These are phyloP conservation scores for Cystobasidium tubakii DNA, from an alignment of 768 basidiomycete genomes.

Conservation along the genomic window DNA sequence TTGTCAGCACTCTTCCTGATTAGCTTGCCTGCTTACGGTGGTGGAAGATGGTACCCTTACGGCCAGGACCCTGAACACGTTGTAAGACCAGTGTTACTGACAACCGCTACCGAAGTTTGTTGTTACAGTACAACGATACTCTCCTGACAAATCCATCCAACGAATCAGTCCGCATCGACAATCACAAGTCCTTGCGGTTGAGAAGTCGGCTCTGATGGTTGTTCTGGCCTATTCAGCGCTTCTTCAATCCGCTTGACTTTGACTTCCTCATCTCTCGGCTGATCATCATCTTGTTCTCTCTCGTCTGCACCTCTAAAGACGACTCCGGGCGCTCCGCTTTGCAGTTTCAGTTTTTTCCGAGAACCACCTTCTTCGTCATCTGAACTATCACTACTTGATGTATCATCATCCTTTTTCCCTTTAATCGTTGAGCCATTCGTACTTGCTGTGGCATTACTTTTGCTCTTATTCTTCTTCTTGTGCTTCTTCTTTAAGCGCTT, in stretches of 20 bases:
- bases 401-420: background rate
- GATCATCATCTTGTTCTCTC: slow-evolving; percentile 36
- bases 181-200: slow-evolving; percentile 37
- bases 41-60: too few relatives aligned
- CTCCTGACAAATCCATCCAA: too few relatives aligned
- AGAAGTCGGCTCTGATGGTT: background rate
- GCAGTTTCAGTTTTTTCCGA: slow-evolving; percentile 35
- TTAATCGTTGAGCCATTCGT: background rate
- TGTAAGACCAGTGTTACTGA: too few relatives aligned
- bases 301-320: slow-evolving; percentile 32
- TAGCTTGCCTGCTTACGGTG: too few relatives aligned
- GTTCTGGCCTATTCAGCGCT: slow-evolving; percentile 2
- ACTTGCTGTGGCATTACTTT: slow-evolving; percentile 20
- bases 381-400: background rate
- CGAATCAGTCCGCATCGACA: slow-evolving; percentile 44
- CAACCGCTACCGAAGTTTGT: background rate
- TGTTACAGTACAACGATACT: too few relatives aligned
- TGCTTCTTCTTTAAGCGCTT: slow-evolving; percentile 91
- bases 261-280: slow-evolving; percentile 32
- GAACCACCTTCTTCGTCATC: slow-evolving; percentile 17
- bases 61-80: too few relatives aligned
- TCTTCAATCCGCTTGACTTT: slow-evolving; percentile 31
- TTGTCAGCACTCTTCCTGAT: too few relatives aligned
- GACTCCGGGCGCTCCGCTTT: slow-evolving; percentile 25
- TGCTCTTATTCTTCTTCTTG: slow-evolving; percentile 46